Base-by-base conservation (phyloP, 768 basidiomycete species). In the Paxillus ammoniavirescens region DNA sequence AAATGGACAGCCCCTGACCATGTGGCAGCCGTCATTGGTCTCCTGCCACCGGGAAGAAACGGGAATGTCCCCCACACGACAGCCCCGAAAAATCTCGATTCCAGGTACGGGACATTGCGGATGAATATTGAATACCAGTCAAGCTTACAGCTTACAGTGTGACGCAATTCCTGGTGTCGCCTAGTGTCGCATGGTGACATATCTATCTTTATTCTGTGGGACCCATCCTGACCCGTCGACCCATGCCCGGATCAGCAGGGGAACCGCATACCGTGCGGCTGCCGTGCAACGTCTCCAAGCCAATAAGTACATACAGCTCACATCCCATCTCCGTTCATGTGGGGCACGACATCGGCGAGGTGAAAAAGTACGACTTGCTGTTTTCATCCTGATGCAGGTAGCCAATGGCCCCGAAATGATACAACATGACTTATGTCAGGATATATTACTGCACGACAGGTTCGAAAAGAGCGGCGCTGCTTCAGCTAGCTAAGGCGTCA, bases 401-500 rank as follows among this genome's bases (percentile, higher is more conserved):
- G 13, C 36, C 10, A n/a, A 37, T 45, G 26, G 38, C 14, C 50
- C 26, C 21, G 47, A 53, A 44, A 46, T 60, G 47, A 56, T 52
- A 48, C 26, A 5, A 15, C 37, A 14, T 38, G 31, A 8, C 31
- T n/a, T n/a, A 7, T 38, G 13, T 38, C n/a, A 14, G 14, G 61
- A 49, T 4, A 26, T 35, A 35, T n/a, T 49, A 10, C 6, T 38
- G 37, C 6, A 38, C n/a, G 10, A 38, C 37, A 38, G 13, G 26
- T 26, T 26, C 26, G 26, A 26, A 26, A 26, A 26, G 26, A 26
- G 26, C 26, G 26, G 26, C 26, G 26, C 26, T 4, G 26, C 26
- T 26, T 21, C 21, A 21, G 21, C 21, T 21, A 21, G 21, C 21
- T 26, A 26, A 26, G 26, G 26, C 26, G 21, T 21, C 21, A 21